Percentiles rank a stretch among this genome's conserved stretches.
Conservation (phyloP, 345 rosid genomes). For the Erucastrum elatum region DNA sequence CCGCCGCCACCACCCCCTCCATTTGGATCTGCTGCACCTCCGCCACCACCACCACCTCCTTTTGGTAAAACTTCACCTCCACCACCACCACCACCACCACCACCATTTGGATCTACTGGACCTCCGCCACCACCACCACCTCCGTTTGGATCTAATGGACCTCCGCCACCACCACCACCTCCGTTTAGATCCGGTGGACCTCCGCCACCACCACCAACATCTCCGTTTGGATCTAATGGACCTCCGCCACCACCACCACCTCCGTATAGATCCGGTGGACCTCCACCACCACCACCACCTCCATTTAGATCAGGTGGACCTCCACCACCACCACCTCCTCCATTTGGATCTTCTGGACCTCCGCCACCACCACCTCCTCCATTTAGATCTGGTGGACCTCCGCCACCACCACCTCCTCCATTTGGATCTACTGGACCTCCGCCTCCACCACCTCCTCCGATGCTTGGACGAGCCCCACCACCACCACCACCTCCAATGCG, state of each 20-base stretch:
- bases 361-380: constrained; percentile 42
- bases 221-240: neutral
- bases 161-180: constrained; percentile 52
- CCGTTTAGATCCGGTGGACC: constrained; percentile 31
- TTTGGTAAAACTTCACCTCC: constrained; percentile 9
- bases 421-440: constrained; percentile 20
- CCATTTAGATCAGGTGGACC: constrained; percentile 30
- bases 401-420: constrained; percentile 48
- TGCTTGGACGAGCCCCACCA: constrained; percentile 4
- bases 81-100: constrained; percentile 43
- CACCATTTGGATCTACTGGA: constrained; percentile 24
- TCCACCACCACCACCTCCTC: constrained; percentile 37
- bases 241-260: constrained; percentile 49
- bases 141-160: constrained; percentile 23
- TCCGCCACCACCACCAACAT: constrained; percentile 39
- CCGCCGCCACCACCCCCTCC: constrained; percentile 47
- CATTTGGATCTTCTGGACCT: constrained; percentile 5
- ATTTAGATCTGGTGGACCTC: constrained; percentile 34
- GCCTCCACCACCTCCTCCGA: constrained; percentile 42
- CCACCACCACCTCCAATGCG: constrained; percentile 47
- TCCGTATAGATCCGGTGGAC: constrained; percentile 1
- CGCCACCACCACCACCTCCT: constrained; percentile 45
- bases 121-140: constrained; percentile 53
- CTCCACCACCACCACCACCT: constrained; percentile 41
- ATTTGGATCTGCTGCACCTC: constrained; percentile 3